Evolutionary conservation across 2,329 filamentous ascomycete genomes (phyloP).

Genomic region (Alternaria sp.): DNA sequence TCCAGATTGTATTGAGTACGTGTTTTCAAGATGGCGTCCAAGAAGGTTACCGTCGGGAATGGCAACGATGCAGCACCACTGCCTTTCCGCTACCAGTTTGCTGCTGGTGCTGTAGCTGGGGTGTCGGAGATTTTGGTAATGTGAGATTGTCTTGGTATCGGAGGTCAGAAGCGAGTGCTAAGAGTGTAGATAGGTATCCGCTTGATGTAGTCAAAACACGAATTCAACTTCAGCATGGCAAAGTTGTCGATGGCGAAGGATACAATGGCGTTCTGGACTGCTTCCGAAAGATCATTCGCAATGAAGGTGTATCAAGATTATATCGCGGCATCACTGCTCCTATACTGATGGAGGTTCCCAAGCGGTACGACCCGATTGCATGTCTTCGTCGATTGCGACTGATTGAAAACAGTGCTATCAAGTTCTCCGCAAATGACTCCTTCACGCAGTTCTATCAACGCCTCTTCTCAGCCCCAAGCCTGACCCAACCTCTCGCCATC

Average conservation of each 20-base stretch:
- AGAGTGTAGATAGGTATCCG: slow-evolving; percentile 40
- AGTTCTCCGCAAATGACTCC: slow-evolving; percentile 42
- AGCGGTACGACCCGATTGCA: slow-evolving; percentile 18
- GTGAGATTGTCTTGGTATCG: slow-evolving; percentile 18
- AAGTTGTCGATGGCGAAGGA: slow-evolving; percentile 21
- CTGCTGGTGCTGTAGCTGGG: slow-evolving; percentile 23
- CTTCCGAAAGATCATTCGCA: slow-evolving; percentile 35
- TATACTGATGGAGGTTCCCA: slow-evolving; percentile 42
- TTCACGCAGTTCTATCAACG: slow-evolving; percentile 34
- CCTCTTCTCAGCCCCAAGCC: slow-evolving; percentile 24
- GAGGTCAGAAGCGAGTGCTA: slow-evolving; percentile 15
- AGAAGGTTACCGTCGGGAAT: not conserved
- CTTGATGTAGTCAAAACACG: slow-evolving; percentile 43
- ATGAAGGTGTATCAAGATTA: slow-evolving; percentile 31
- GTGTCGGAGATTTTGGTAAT: slow-evolving; percentile 33
- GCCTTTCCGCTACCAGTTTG: slow-evolving; percentile 42
- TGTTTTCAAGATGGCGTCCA: not conserved
- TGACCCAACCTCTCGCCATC: slow-evolving; percentile 37
- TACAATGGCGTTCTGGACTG: slow-evolving; percentile 40
- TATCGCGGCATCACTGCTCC: slow-evolving; percentile 43
- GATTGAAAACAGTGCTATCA: slow-evolving; percentile 29
- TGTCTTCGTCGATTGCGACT: not conserved
- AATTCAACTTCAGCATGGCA: slow-evolving; percentile 40
- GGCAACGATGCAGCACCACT: slow-evolving; percentile 13
- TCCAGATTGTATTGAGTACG: not conserved